These are phyloP conservation scores for Udeniomyces megalosporus DNA, from an alignment of 768 basidiomycete species.

Conservation along the genomic window DNA sequence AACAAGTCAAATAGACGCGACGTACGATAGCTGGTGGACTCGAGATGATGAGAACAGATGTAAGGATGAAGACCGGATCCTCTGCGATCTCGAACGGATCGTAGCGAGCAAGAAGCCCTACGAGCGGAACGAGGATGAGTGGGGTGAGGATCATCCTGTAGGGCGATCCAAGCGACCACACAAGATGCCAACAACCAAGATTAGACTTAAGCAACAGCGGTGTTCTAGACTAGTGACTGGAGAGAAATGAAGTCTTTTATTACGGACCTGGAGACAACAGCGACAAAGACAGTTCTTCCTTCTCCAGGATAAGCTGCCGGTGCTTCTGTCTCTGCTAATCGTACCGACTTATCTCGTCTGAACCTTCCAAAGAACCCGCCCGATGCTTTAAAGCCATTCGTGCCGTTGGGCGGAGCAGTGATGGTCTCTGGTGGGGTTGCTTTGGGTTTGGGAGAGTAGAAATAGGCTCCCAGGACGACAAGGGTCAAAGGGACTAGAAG, in stretches of 20 bases:
- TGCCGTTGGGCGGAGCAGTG: neutral
- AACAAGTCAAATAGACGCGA: neutral
- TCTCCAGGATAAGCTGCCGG: slow-evolving; percentile 49
- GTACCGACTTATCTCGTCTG: neutral
- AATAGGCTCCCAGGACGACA: slow-evolving; percentile 66
- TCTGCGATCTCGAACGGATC: slow-evolving; percentile 30
- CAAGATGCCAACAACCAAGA: no score
- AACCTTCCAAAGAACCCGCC: neutral
- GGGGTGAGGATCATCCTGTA: slow-evolving; percentile 73
- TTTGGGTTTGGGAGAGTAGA: slow-evolving; percentile 3
- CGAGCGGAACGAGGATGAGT: slow-evolving; percentile 54
- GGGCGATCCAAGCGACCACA: neutral
- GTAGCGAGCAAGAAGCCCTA: slow-evolving; percentile 43
- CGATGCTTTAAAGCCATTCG: neutral
- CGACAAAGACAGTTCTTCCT: slow-evolving; percentile 63
- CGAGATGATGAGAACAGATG: slow-evolving; percentile 60
- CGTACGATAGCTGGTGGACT: slow-evolving; percentile 11
- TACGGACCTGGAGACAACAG: slow-evolving; percentile 42
- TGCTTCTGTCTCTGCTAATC: no score
- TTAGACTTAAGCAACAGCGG: no score
- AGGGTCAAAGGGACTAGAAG: slow-evolving; percentile 77
- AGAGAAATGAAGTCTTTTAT: neutral
- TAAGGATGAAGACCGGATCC: slow-evolving; percentile 45
- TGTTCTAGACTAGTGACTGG: no score
- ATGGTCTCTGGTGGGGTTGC: neutral